phyloP scores from a whole-genome alignment of 495 filamentous ascomycete species.

The Trichoderma asperelloides region DNA sequence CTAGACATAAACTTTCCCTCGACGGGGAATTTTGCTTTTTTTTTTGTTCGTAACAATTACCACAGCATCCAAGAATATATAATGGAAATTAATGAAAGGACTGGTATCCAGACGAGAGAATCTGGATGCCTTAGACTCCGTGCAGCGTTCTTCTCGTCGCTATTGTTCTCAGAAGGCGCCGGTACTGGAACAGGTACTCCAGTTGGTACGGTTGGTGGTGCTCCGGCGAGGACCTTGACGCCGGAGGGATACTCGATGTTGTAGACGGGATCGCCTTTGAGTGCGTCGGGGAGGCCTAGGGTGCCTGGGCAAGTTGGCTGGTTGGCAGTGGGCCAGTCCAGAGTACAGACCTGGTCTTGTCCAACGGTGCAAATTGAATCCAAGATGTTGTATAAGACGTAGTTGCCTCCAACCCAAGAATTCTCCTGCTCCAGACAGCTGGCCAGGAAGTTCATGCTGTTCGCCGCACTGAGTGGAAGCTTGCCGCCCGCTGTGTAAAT shows the following conservation, averaged over 20 bases:
- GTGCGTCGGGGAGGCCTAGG: slow-evolving; percentile 25
- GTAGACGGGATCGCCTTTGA: slow-evolving; percentile 34
- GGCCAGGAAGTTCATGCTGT: slow-evolving; percentile 41
- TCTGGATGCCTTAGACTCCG: background rate
- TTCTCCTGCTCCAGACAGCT: slow-evolving; percentile 31
- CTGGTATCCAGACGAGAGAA: background rate
- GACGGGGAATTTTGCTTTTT: background rate
- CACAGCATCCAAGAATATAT: background rate
- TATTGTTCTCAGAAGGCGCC: background rate
- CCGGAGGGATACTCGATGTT: slow-evolving; percentile 38
- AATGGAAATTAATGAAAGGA: background rate
- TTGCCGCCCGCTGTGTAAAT: slow-evolving; percentile 33
- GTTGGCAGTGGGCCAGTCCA: slow-evolving; percentile 39
- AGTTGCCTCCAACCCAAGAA: slow-evolving; percentile 35
- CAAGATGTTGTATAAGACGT: slow-evolving; percentile 36
- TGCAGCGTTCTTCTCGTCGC: background rate
- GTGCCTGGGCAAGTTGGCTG: slow-evolving; percentile 31
- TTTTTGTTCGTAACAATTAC: background rate
- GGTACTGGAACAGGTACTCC: background rate
- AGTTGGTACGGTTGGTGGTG: slow-evolving; percentile 10
- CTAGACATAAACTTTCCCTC: background rate
- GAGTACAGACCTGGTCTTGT: slow-evolving; percentile 32
- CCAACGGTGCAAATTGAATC: slow-evolving; percentile 36
- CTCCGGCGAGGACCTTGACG: slow-evolving; percentile 25
- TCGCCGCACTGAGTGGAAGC: slow-evolving; percentile 38